Conservation (phyloP, 495 filamentous ascomycete genomes). For the Apodospora peruviana region DNA sequence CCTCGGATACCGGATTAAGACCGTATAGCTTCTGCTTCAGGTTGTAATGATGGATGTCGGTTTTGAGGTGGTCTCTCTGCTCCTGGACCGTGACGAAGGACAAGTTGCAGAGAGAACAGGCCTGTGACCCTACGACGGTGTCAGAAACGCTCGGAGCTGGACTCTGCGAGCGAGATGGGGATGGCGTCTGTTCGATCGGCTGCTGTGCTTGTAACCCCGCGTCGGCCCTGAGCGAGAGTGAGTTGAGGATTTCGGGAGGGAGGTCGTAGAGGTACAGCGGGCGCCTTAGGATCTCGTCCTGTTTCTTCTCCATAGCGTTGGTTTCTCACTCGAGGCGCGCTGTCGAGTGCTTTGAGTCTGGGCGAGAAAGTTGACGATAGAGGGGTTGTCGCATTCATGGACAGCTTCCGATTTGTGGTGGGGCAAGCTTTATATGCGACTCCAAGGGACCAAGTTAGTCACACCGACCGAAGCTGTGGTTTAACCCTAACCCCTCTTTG, state of each 20-base stretch:
- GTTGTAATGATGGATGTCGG: conserved; percentile 94
- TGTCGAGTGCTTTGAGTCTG: no score
- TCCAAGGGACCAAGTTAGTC: no score
- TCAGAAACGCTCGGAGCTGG: conserved; percentile 20
- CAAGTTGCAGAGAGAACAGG: conserved; percentile 76
- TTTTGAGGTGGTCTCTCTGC: conserved; percentile 78
- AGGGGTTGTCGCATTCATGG: no score
- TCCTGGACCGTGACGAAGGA: conserved; percentile 67
- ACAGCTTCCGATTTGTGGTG: no score
- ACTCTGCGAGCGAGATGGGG: conserved; percentile 32
- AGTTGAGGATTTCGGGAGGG: conserved; percentile 67
- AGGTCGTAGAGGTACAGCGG: conserved; percentile 73
- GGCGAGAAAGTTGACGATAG: no score
- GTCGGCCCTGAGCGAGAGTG: conserved; percentile 55
- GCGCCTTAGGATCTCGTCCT: conserved; percentile 33
- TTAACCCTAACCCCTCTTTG: no score
- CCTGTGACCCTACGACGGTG: conserved; percentile 56
- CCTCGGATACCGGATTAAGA: conserved; percentile 60
- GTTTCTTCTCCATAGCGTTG: conserved; percentile 22
- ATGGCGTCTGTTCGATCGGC: conserved; percentile 13
- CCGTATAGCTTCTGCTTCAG: conserved; percentile 81
- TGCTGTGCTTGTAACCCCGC: conserved; percentile 24
- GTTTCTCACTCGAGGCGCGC: no score
- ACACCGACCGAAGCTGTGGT: no score
- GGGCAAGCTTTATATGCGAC: no score